Evolutionary conservation across 1,284 basidiomycete genomes (phyloP).

Genomic region (Fistulina hepatica): DNA sequence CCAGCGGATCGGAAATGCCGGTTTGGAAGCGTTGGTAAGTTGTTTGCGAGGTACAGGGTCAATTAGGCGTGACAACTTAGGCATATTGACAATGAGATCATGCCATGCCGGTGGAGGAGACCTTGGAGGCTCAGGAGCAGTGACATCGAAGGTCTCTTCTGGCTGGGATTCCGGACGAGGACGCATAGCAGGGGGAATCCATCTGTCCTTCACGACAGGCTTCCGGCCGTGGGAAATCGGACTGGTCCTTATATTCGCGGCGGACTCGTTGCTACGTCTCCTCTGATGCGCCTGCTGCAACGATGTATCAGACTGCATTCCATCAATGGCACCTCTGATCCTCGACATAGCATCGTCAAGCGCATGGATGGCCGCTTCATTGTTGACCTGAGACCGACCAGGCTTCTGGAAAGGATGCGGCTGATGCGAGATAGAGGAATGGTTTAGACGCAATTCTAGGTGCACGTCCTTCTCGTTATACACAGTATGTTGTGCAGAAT

Average conservation of each 20-base stretch:
- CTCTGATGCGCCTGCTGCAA: too few relatives aligned
- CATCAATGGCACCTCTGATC: conserved; percentile 75
- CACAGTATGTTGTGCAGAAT: conserved; percentile 10
- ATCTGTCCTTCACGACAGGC: conserved; percentile 25
- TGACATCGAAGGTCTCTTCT: conserved; percentile 38
- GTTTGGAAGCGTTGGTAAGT: conserved; percentile 34
- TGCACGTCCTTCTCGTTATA: conserved; percentile 17
- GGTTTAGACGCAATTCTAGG: too few relatives aligned
- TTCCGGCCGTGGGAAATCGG: conserved; percentile 27
- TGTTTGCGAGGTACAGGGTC: conserved; percentile 34
- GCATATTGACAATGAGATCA: conserved; percentile 45
- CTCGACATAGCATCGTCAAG: conserved; percentile 81
- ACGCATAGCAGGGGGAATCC: conserved; percentile 51
- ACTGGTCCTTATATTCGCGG: too few relatives aligned
- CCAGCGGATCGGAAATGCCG: conserved; percentile 36
- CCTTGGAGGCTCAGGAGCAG: conserved; percentile 38
- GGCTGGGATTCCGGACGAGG: too few relatives aligned
- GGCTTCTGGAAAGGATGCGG: too few relatives aligned
- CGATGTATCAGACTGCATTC: conserved; percentile 60
- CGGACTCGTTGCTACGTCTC: too few relatives aligned
- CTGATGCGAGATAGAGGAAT: too few relatives aligned
- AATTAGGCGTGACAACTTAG: conserved; percentile 31
- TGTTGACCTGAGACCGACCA: conserved; percentile 36
- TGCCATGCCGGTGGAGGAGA: conserved; percentile 48
- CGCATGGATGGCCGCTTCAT: conserved; percentile 63